Evolutionary conservation across 192 early-diverging fungal genomes (phyloP), one percentile per base, ranked within the genome.

Genomic region (Diversispora epigaea): DNA sequence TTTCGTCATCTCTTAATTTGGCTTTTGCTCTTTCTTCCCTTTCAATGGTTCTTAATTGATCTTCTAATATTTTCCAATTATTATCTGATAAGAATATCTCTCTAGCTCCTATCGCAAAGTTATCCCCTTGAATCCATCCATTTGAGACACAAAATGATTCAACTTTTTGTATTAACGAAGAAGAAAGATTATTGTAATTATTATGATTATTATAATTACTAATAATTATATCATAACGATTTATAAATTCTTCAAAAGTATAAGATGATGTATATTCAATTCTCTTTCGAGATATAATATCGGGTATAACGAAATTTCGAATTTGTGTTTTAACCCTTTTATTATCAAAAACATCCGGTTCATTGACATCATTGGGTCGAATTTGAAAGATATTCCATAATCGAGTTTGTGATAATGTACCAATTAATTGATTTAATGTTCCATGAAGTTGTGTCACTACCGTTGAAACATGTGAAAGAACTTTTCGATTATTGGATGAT

Each of bases 351-450:
- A 62, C 49, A 65, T 85, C 83, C 5, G 78, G 80, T 8, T 79
- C 67, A 19, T 85, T 84, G 9, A 76, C 41, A 75, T 89, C 87
- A 68, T 92, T 90, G 6, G 94, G 89, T 40, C 89, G 80, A 19
- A 96, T 81, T 83, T 96, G 96, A 69, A 93, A 83, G 8, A 97
- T 85, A 45, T 91, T 84, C 93, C 95, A 98, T 6, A 89, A 80
- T 49, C 86, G 86, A 44, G 95, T 95, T 61, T 91, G 87, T 21
- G 84, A 78, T 60, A 95, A 86, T 0, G 96, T 92, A 6, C 91
- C 85, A 43, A 92, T 80, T 71, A 98, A 81, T 71, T 96, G 93
- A 45, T 92, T 86, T 0, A 95, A 78, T 3, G 92, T 90, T n/a
- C 77, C 77, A 81, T 87, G 85, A 8, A 88, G 82, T 61, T 88